A percentile compares a stretch with the other conserved stretches of the same genome.
Evolutionary conservation across 225 moss, liverwort and hornwort genomes (phyloP).

Genomic region (Sphagnum tenellum): DNA sequence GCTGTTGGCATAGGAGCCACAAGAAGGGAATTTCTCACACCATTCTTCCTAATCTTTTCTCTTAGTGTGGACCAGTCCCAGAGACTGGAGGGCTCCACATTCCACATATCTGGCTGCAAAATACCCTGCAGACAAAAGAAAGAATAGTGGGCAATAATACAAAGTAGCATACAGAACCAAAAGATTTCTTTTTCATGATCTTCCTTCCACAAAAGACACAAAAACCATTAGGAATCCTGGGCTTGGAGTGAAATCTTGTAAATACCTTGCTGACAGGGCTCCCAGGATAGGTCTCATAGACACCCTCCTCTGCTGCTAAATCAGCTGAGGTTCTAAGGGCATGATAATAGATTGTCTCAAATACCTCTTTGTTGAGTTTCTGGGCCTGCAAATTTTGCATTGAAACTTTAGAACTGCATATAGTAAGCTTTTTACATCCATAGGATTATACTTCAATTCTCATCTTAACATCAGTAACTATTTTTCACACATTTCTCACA

Average conservation of each 20-base stretch:
- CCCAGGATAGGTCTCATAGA: slow-evolving; percentile 28
- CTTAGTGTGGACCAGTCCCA: slow-evolving; percentile 36
- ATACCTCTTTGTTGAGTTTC: slow-evolving; percentile 33
- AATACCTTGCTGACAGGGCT: slow-evolving; percentile 36
- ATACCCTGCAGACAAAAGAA: slow-evolving; percentile 17
- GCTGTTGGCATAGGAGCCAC: too few species aligned
- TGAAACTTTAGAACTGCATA: background rate
- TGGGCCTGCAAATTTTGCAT: slow-evolving; percentile 11
- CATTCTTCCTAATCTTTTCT: slow-evolving; percentile 15
- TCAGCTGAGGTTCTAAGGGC: slow-evolving; percentile 33
- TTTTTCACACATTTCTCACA: too few species aligned
- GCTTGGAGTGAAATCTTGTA: too few species aligned
- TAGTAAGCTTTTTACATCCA: too few species aligned
- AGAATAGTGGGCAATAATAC: too few species aligned
- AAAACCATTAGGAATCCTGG: too few species aligned
- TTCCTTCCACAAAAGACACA: too few species aligned
- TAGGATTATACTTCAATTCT: too few species aligned
- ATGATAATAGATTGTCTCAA: slow-evolving; percentile 36
- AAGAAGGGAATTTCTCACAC: slow-evolving; percentile 25
- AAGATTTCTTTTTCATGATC: too few species aligned
- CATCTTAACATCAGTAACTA: too few species aligned
- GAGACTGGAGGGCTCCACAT: slow-evolving; percentile 11
- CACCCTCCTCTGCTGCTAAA: slow-evolving; percentile 24
- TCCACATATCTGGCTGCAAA: slow-evolving; percentile 46
- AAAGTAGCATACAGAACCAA: too few species aligned